phyloP scores from a whole-genome alignment of 176 grass and related monocot species.

The Zoysia pacifica region DNA sequence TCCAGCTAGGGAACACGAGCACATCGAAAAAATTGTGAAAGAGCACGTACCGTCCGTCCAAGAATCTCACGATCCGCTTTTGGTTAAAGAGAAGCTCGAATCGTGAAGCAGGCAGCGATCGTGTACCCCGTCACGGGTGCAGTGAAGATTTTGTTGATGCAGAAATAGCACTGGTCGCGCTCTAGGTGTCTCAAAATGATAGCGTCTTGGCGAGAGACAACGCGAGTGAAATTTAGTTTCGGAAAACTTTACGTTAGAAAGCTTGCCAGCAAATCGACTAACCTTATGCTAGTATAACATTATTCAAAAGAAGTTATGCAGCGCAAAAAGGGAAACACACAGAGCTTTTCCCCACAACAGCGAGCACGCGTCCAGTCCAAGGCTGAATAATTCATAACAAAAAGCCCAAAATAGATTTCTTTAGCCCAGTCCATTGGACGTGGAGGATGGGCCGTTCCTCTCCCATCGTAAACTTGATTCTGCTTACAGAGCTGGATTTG shows the following conservation, averaged over 20 bases:
- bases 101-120: neutral
- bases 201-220: neutral
- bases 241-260: no score
- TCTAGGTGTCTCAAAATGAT: slow-evolving; percentile 5
- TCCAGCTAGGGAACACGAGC: slow-evolving; percentile 16
- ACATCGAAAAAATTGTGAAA: neutral
- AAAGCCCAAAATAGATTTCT: neutral
- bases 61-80: neutral
- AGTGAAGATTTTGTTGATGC: slow-evolving; percentile 2
- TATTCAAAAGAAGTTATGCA: neutral
- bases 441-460: neutral
- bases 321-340: neutral
- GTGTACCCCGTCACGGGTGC: slow-evolving; percentile 23
- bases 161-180: neutral
- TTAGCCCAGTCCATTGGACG: neutral
- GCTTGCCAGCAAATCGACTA: neutral
- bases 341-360: no score
- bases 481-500: neutral
- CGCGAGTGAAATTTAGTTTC: neutral
- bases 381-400: neutral
- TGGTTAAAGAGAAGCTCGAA: slow-evolving; percentile 15
- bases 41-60: neutral
- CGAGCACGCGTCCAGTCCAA: no score
- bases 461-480: neutral
- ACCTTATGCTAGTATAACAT: neutral